These are phyloP conservation scores for Hygrocybe punicea DNA, from an alignment of 768 basidiomycete species.

Conservation along the genomic window DNA sequence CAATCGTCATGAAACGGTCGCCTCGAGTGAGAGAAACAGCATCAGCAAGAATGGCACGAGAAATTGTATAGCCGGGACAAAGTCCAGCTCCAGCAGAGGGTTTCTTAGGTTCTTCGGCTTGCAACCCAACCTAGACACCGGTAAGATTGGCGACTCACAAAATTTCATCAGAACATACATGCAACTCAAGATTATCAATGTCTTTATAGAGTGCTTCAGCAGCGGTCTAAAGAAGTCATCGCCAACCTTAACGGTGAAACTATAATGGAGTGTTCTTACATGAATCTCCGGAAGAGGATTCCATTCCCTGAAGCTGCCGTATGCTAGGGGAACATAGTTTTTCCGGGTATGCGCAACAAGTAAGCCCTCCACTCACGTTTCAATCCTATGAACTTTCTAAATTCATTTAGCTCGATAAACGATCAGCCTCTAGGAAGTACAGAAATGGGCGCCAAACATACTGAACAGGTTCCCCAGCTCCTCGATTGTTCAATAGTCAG, in stretches of 20 bases:
- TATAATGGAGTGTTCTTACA: slow-evolving; percentile 32
- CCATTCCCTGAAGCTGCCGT: slow-evolving; percentile 66
- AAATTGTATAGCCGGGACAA: slow-evolving; percentile 81
- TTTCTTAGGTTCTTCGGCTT: slow-evolving; percentile 68
- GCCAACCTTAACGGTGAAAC: not conserved
- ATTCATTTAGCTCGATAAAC: slow-evolving; percentile 56
- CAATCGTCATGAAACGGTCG: slow-evolving; percentile 74
- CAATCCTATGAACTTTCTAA: slow-evolving; percentile 66
- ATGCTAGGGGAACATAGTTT: slow-evolving; percentile 41
- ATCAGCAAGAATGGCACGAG: slow-evolving; percentile 78
- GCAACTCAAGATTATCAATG: slow-evolving; percentile 76
- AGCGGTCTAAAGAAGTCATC: slow-evolving; percentile 40
- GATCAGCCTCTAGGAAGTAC: slow-evolving; percentile 2
- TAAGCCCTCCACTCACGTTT: slow-evolving; percentile 45
- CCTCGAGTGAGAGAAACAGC: slow-evolving; percentile 74
- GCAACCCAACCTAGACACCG: slow-evolving; percentile 51
- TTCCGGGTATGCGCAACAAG: not conserved
- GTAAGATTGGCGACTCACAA: not conserved
- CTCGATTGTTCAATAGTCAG: slow-evolving; percentile 65
- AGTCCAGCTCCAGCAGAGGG: slow-evolving; percentile 68
- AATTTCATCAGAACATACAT: slow-evolving; percentile 43
- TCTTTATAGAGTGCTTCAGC: slow-evolving; percentile 66
- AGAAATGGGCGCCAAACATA: slow-evolving; percentile 28
- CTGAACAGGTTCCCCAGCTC: slow-evolving; percentile 70
- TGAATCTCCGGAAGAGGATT: slow-evolving; percentile 57